Conservation (phyloP, 345 rosid species). For the Garcia nutans region DNA sequence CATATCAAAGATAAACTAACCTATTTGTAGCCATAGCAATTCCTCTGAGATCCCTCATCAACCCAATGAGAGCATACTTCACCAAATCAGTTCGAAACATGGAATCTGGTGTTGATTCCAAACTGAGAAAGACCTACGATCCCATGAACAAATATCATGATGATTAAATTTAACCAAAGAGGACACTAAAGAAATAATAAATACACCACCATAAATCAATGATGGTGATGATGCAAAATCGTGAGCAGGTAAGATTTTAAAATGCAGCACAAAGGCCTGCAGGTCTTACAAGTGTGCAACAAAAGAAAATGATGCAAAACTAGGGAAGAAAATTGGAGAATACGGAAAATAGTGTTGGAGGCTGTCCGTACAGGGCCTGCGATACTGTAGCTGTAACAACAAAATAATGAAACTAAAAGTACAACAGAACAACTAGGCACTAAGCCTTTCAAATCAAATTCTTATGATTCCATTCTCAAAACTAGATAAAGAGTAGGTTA, state of each 20-base stretch:
- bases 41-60: constrained; percentile 98
- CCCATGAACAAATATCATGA: constrained; percentile 13
- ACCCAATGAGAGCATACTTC: constrained; percentile 85
- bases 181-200: constrained; percentile 5
- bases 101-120: constrained; percentile 89
- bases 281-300: not conserved
- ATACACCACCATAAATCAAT: too few species aligned
- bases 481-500: too few species aligned
- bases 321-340: too few species aligned
- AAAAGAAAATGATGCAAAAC: not conserved
- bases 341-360: too few species aligned
- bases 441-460: too few species aligned
- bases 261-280: not conserved
- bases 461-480: too few species aligned
- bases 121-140: constrained; percentile 66
- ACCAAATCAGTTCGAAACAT: constrained; percentile 89
- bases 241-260: not conserved
- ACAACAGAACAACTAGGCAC: too few species aligned
- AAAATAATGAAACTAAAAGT: too few species aligned
- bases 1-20: constrained; percentile 29
- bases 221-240: not conserved
- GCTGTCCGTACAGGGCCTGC: too few species aligned
- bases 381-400: too few species aligned
- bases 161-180: not conserved
- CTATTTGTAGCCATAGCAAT: constrained; percentile 96